Base-by-base conservation (phyloP, 1,139 yeast species). In the Komagataea norvegica region DNA sequence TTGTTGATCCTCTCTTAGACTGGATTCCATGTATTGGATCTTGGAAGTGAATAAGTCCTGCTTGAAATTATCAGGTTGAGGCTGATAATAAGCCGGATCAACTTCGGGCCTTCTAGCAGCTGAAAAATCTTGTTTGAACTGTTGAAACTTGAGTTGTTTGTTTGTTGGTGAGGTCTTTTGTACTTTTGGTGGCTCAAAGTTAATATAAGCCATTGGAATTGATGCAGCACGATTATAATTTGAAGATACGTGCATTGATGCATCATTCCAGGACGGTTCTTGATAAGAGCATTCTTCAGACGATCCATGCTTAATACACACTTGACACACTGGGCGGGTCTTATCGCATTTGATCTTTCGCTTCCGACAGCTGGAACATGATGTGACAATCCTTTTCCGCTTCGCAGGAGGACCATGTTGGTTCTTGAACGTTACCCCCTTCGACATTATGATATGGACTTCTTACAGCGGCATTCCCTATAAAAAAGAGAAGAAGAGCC, bases 331-430 rank as follows among this genome's bases (percentile, higher is more conserved):
- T 4, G 62, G 62, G 24, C 58, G 47, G 2, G 42, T 38, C 33
- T 51, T 55, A 35, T 55, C 61, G 41, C 62, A 57, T 23, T 64
- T 67, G 15, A 68, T 64, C 44, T 69, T 70, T 42, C 70, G 51
- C 47, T 55, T 52, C 36, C 68, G 63, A 45, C 75, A 70, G 31
- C 60, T 62, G 15, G 60, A 49, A 42, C 74, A 70, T 13, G 67
- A 62, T 4, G 62, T 51, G 8, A 64, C 59, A 3, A 57, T 43
- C 26, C 66, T 41, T 29, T 46, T 51, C 23, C 56, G 40, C 40
- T 51, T 52, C 16, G 37, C 19, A 3, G 49, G 48, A 6, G 51
- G 51, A 2, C 49, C 52, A 10, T 8, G 9, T 10, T 35, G 37
- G 22, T 33, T 29, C 26, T 21, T 25, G 29, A 38, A 35, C 4